A percentile compares a stretch with the other conserved stretches of the same genome.
Conservation (phyloP, 257 asterid species). For the Cinchona pubescens region DNA sequence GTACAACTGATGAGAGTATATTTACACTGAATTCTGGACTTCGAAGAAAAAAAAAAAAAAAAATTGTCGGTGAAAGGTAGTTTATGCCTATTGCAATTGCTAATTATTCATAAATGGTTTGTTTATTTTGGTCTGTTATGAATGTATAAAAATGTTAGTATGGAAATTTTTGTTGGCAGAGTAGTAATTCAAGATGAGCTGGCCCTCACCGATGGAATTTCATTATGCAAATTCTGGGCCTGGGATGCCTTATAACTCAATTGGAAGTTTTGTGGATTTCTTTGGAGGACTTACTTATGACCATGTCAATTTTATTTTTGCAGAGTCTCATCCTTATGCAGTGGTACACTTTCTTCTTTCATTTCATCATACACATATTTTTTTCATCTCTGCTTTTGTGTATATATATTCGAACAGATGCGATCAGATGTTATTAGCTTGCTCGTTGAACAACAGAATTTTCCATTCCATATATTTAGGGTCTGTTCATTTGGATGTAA, state of each 20-base stretch:
- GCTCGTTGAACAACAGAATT: not conserved
- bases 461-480: too few relatives aligned
- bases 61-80: too few relatives aligned
- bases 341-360: slow-evolving; percentile 49
- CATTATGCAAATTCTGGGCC: slow-evolving; percentile 55
- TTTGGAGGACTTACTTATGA: slow-evolving; percentile 89
- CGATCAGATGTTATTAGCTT: not conserved
- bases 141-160: too few relatives aligned
- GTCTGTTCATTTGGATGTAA: too few relatives aligned
- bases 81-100: too few relatives aligned
- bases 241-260: slow-evolving; percentile 74
- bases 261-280: slow-evolving; percentile 86
- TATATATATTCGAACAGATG: not conserved
- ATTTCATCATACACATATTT: too few relatives aligned
- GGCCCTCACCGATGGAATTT: slow-evolving; percentile 68
- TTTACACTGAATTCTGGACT: slow-evolving; percentile 3
- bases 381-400: too few relatives aligned
- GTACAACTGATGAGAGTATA: not conserved
- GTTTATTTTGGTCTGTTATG: too few relatives aligned
- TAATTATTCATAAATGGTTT: too few relatives aligned
- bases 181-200: slow-evolving; percentile 47
- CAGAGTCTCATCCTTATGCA: slow-evolving; percentile 55
- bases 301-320: slow-evolving; percentile 75
- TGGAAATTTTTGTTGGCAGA: too few relatives aligned
- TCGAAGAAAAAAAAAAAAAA: too few relatives aligned